phyloP scores from a whole-genome alignment of 2,329 filamentous ascomycete genomes.

The Neurospora sp. region DNA sequence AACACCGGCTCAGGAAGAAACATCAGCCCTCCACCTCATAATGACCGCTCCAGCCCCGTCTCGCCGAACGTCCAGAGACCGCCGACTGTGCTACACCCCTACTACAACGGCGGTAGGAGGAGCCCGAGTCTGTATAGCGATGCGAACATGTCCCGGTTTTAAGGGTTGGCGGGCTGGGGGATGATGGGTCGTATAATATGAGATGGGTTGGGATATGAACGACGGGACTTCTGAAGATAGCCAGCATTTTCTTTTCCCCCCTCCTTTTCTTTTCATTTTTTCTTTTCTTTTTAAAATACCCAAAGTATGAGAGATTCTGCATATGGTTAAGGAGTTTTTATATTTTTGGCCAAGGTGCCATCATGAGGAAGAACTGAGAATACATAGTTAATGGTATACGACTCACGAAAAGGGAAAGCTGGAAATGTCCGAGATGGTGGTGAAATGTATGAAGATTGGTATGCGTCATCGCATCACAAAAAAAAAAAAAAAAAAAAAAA shows the following conservation, averaged over 20 bases:
- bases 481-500: too few species aligned
- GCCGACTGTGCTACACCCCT: slow-evolving; percentile 48
- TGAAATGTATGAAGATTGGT: not conserved
- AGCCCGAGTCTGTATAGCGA: slow-evolving; percentile 37
- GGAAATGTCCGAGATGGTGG: not conserved
- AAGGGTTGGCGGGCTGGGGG: slow-evolving; percentile 1
- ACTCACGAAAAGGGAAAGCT: not conserved
- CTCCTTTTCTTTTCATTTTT: not conserved
- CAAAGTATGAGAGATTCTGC: not conserved
- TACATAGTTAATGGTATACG: not conserved
- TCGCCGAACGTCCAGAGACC: slow-evolving; percentile 45
- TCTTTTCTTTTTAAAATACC: not conserved
- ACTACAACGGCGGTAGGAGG: slow-evolving; percentile 26
- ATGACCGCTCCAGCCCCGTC: slow-evolving; percentile 43
- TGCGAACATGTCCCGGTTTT: slow-evolving; percentile 40
- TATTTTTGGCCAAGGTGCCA: not conserved
- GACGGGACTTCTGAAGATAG: not conserved
- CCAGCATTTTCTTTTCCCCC: not conserved
- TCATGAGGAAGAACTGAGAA: not conserved
- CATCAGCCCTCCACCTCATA: slow-evolving; percentile 9
- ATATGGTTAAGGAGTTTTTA: not conserved
- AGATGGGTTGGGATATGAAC: not conserved
- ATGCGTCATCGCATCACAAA: not conserved
- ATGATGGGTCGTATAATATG: not conserved
- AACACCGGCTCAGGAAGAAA: slow-evolving; percentile 7